phyloP scores from a whole-genome alignment of 805 yeast species.

The Starmera dryadoides region DNA sequence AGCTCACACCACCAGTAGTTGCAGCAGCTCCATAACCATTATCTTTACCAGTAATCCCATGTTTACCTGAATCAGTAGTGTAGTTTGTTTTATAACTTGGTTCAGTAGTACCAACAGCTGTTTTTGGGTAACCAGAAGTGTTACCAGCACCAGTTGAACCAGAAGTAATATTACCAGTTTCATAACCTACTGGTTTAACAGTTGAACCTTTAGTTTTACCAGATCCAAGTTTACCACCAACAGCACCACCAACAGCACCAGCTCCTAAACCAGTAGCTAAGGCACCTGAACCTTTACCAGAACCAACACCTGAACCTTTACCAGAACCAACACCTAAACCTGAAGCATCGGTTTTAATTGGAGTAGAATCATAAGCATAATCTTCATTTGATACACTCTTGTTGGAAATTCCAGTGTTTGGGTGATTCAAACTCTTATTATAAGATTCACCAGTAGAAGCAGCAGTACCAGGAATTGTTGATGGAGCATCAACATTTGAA shows the following conservation, averaged over 20 bases:
- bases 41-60: too few relatives aligned
- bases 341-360: background rate
- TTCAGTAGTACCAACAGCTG: too few relatives aligned
- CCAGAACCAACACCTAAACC: background rate
- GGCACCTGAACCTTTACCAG: background rate
- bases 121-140: too few relatives aligned
- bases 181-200: background rate
- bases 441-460: background rate
- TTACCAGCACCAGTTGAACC: background rate
- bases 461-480: background rate
- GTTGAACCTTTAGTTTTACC: background rate
- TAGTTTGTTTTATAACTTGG: too few relatives aligned
- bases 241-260: slow-evolving; percentile 2
- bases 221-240: slow-evolving; percentile 1
- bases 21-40: too few relatives aligned
- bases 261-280: background rate
- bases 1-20: too few relatives aligned
- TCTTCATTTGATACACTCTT: background rate
- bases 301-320: background rate
- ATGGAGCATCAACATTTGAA: too few relatives aligned
- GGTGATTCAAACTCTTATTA: too few relatives aligned
- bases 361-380: background rate
- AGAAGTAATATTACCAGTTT: background rate
- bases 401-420: too few relatives aligned
- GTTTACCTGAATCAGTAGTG: too few relatives aligned